Evolutionary conservation across 345 rosid genomes (phyloP).

Genomic region (Laguncularia racemosa): DNA sequence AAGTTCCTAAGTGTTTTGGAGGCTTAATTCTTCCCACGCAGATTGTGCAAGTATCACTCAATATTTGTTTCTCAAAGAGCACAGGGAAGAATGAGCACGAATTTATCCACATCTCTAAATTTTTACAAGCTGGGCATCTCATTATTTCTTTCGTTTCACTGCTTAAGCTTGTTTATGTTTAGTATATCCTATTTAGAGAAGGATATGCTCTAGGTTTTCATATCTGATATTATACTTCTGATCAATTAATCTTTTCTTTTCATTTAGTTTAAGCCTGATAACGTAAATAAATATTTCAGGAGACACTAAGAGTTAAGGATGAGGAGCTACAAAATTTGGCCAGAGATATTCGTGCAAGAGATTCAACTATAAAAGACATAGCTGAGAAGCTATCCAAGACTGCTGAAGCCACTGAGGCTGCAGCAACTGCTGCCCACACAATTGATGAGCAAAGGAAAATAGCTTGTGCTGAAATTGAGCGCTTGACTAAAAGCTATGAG

Average conservation of each 20-base stretch:
- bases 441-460: constrained; percentile 84
- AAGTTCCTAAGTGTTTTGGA: too few relatives aligned
- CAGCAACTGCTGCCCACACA: constrained; percentile 79
- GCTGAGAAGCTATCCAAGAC: constrained; percentile 86
- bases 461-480: constrained; percentile 68
- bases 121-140: too few relatives aligned
- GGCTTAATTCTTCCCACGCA: too few relatives aligned
- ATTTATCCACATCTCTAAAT: too few relatives aligned
- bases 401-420: constrained; percentile 96
- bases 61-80: too few relatives aligned
- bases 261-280: constrained; percentile 1
- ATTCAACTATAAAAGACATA: constrained; percentile 74
- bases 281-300: constrained; percentile 32
- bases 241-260: not conserved
- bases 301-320: constrained; percentile 90
- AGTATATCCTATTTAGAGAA: too few relatives aligned
- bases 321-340: constrained; percentile 87
- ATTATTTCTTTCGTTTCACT: too few relatives aligned
- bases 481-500: constrained; percentile 45
- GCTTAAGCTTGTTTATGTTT: too few relatives aligned
- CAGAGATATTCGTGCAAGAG: constrained; percentile 78
- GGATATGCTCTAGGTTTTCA: too few relatives aligned
- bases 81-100: too few relatives aligned
- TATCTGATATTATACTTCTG: too few relatives aligned
- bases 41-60: too few relatives aligned